Evolutionary conservation across 352 stramenopile genomes (phyloP), one percentile per base, ranked within the genome.

Genomic region (Globisporangium solare): DNA sequence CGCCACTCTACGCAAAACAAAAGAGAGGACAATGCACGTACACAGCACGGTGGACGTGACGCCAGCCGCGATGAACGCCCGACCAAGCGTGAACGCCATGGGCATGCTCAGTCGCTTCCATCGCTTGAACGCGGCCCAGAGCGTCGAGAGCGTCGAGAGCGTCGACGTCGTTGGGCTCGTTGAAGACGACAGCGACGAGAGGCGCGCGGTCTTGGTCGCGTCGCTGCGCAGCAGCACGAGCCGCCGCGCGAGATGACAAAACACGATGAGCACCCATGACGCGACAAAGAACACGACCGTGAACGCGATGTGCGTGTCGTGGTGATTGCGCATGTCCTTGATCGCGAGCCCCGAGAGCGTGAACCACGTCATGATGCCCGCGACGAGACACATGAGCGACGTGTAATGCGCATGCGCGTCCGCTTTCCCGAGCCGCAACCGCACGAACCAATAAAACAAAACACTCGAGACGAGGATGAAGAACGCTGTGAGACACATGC

Each of bases 401-500:
- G 40, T 65, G 20, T 14, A 56, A 7, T 51, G 42, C 37, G 27
- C 13, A 3, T 48, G 22, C 8, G 27, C 18, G 15, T 66, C 50
- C 17, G 3, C 11, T 17, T 10, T 20, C 41, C 52, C 46, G 14
- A 79, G 65, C n/a, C 69, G 71, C 15, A 92, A 63, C 22, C 58
- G 66, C 35, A 86, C 14, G 59, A 91, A 90, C 80, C 80, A 91
- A 51, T 78, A 79, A 66, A 88, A 93, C 27, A 91, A 70, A 43
- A 58, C 37, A 27, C 76, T 55, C 11, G 78, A 72, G 12, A 59
- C 61, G 14, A 87, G 63, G 65, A 95, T 92, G 56, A 87, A 83
- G 53, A 92, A 60, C 13, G 83, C 70, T 14, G 86, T 95, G 55
- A 81, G 46, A 48, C 75, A 86, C 86, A 95, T 95, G 14, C 86